Conservation (phyloP, 129 eudicot genomes). For the Smallanthus sonchifolius region DNA sequence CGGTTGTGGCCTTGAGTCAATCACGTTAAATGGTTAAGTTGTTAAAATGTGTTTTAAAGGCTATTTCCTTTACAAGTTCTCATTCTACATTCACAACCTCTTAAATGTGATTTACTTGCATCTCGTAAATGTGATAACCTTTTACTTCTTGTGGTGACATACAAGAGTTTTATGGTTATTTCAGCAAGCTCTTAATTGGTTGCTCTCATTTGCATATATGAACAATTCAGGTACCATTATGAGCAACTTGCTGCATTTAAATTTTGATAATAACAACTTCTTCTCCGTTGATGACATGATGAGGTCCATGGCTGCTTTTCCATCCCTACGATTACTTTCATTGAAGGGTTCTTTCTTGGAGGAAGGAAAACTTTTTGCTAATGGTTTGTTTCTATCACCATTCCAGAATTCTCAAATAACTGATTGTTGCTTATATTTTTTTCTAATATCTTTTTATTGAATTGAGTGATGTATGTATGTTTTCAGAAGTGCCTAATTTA, state of each 20-base stretch:
- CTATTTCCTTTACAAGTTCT: no score
- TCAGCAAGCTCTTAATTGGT: no score
- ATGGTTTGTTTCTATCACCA: not conserved
- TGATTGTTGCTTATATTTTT: not conserved
- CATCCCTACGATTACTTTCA: conserved; percentile 1
- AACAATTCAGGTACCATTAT: not conserved
- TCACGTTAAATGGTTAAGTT: not conserved
- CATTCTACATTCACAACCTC: not conserved
- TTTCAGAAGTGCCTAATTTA: not conserved
- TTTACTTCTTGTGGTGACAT: no score
- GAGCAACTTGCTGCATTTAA: not conserved
- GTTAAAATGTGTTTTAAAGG: no score
- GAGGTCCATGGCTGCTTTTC: conserved; percentile 10
- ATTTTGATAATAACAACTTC: not conserved
- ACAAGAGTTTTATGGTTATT: no score
- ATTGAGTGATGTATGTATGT: no score
- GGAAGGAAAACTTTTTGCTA: not conserved
- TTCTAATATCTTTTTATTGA: no score
- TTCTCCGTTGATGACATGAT: not conserved
- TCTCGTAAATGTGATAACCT: no score
- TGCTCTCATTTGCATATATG: not conserved
- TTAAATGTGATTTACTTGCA: no score
- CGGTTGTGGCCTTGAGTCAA: not conserved
- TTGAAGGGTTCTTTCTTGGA: not conserved
- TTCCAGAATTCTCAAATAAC: not conserved